Evolutionary conservation across 331 rosid genomes (phyloP).

Genomic region (Saraca asoca): DNA sequence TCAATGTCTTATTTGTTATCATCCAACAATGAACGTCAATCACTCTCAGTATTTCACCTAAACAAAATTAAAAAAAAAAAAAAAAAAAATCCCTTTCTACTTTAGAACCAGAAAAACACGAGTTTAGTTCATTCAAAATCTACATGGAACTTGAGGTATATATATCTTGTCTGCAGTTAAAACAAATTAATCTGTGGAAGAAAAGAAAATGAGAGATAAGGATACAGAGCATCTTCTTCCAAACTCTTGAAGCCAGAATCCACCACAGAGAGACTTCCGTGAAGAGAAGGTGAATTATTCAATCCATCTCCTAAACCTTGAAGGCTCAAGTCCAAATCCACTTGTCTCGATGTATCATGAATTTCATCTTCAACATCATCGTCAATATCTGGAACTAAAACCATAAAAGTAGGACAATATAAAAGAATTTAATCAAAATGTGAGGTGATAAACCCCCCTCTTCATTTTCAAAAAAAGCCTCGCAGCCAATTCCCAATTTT

Average conservation of each 20-base stretch:
- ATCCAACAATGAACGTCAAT: not conserved
- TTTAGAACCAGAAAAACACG: not conserved
- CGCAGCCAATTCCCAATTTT: too few species aligned
- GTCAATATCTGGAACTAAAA: conserved; percentile 49
- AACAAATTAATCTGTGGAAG: not conserved
- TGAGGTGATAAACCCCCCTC: not conserved
- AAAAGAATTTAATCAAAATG: not conserved
- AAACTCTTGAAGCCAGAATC: conserved; percentile 47
- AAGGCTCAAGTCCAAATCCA: conserved; percentile 13
- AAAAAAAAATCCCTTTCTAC: not conserved
- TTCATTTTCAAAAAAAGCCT: not conserved
- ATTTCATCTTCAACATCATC: conserved; percentile 54
- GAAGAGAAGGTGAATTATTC: conserved; percentile 40
- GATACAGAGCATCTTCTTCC: conserved; percentile 78
- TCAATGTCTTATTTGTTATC: not conserved
- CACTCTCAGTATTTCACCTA: not conserved
- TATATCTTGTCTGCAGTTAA: too few species aligned
- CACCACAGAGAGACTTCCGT: conserved; percentile 35
- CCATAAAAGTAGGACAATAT: not conserved
- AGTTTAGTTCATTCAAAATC: not conserved
- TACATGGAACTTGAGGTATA: not conserved
- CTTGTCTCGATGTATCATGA: conserved; percentile 14
- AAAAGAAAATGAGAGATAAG: conserved; percentile 19
- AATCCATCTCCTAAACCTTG: conserved; percentile 32
- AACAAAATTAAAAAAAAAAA: too few species aligned